Base-by-base conservation (phyloP, 306 rosid species). In the Lotus japonicus region DNA sequence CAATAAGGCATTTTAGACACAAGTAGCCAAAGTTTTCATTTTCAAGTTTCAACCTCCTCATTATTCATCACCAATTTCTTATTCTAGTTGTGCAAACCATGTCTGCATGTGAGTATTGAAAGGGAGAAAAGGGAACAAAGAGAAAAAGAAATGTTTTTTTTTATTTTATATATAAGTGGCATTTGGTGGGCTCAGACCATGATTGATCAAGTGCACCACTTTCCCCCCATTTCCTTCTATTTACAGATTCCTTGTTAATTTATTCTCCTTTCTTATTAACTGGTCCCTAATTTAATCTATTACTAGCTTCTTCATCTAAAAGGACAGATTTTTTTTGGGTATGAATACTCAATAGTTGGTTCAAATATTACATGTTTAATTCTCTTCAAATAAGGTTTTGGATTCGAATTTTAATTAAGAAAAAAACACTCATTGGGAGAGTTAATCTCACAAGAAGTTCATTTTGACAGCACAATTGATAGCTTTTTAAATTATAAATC, bases 71-170 rank as follows among this genome's bases (percentile, higher is more conserved):
- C 31, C 23, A 70, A 17, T 74, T 64, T 74, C 46, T 80, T 61
- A 41, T 64, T 60, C 57, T 71, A 66, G 43, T 23, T 71, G 53
- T 60, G 58, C 35, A 53, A 85, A 70, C 64, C 82, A 83, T 85
- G 95, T 83, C 81, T 79, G 79, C 96, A 89, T 87, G 92, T 89
- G 98, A 84, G 85, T 78, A 49, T 84, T 73, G 68, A 63, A 71
- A 72, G 52, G 66, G 23, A 28, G 54, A 58, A 50, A 80, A 59
- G 63, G 42, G 15, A 26, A 38, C 42, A 64, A 10, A 19, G 19
- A 10, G 33, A 7, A 52, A 38, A 17, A 2, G 33, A 49, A 72
- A 65, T 13, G 6, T 1, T 61, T 53, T 31, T 23, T 21, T 21
- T 50, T n/a, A n/a, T n/a, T n/a, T n/a, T n/a, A 41, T 58, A 54